These are phyloP conservation scores for Nicotiana attenuata DNA, from an alignment of 257 asterid genomes.

Conservation along the genomic window DNA sequence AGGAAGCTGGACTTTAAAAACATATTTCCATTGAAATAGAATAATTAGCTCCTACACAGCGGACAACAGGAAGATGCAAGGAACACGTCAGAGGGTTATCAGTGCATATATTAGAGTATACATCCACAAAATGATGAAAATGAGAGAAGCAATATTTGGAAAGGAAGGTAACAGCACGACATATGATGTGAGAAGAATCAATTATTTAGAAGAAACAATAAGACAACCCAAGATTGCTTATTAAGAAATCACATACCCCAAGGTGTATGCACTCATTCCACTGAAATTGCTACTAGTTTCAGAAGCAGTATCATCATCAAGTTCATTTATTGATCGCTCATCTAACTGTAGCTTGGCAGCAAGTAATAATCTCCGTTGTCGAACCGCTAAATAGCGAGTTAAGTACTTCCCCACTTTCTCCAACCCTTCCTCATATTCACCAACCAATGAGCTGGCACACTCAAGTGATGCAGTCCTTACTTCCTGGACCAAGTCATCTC, in stretches of 20 bases:
- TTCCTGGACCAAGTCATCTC: constrained; percentile 60
- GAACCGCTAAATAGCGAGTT: constrained; percentile 82
- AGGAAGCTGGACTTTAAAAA: not conserved
- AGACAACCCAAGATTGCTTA: not conserved
- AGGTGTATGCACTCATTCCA: constrained; percentile 97
- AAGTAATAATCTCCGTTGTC: constrained; percentile 85
- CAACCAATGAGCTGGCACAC: constrained; percentile 57
- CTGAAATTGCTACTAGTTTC: constrained; percentile 92
- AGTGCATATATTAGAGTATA: not conserved
- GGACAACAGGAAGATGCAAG: not conserved
- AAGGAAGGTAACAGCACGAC: constrained; percentile 2
- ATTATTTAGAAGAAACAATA: not conserved
- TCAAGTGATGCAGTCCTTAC: constrained; percentile 78
- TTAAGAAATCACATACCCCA: constrained; percentile 47
- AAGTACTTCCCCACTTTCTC: constrained; percentile 91
- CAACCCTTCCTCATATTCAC: constrained; percentile 75
- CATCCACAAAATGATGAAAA: not conserved
- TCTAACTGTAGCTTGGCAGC: constrained; percentile 82
- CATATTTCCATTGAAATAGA: not conserved
- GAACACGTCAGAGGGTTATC: not conserved
- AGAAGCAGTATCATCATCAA: constrained; percentile 90
- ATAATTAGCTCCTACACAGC: not conserved
- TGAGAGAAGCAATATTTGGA: not conserved
- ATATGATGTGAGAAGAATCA: not conserved
- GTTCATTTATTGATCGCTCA: constrained; percentile 41